These are phyloP conservation scores for Acorus calamus DNA, from an alignment of 106 monocot genomes.

Conservation along the genomic window DNA sequence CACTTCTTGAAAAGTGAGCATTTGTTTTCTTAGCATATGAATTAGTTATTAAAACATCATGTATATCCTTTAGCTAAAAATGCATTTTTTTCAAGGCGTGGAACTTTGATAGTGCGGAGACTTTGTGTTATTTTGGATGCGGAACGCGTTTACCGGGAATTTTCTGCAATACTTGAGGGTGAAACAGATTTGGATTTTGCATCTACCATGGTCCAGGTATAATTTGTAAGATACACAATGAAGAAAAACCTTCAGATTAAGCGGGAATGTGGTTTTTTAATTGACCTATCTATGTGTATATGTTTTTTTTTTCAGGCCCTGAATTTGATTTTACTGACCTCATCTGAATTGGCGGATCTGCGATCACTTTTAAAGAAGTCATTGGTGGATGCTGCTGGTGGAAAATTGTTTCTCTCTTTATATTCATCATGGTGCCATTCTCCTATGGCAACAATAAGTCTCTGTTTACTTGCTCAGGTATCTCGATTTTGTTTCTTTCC, in stretches of 20 bases:
- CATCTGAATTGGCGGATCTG: slow-evolving; percentile 74
- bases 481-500: not conserved
- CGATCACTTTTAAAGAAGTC: slow-evolving; percentile 68
- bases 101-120: slow-evolving; percentile 82
- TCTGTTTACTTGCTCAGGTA: slow-evolving; percentile 95
- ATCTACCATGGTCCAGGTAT: slow-evolving; percentile 92
- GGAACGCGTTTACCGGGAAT: slow-evolving; percentile 75
- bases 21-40: not conserved
- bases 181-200: slow-evolving; percentile 88
- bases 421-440: slow-evolving; percentile 99
- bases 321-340: slow-evolving; percentile 96
- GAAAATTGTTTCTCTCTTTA: slow-evolving; percentile 64
- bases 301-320: slow-evolving; percentile 57
- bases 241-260: no score
- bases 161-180: slow-evolving; percentile 70
- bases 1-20: slow-evolving; percentile 70
- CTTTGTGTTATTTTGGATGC: slow-evolving; percentile 87
- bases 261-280: no score
- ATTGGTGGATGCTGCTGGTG: slow-evolving; percentile 57
- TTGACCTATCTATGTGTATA: not conserved
- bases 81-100: slow-evolving; percentile 47
- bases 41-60: no score
- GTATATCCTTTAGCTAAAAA: no score
- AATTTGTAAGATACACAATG: slow-evolving; percentile 1
- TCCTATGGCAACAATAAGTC: slow-evolving; percentile 85